Conservation (phyloP, 2,329 filamentous ascomycete species). For the Pseudocercospora cruenta region DNA sequence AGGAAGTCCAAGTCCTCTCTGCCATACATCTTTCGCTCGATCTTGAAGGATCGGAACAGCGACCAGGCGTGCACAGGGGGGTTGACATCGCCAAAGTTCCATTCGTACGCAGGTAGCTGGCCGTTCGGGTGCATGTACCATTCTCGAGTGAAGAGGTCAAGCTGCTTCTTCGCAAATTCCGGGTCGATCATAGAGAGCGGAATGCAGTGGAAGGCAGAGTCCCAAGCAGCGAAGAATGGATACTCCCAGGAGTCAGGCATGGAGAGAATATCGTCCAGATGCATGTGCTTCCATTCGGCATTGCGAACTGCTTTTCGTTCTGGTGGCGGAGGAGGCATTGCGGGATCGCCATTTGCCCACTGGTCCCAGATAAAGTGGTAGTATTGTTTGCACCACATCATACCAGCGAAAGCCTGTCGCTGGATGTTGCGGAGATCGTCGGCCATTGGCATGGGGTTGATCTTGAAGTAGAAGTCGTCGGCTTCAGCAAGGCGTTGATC, state of each 20-base stretch:
- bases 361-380: slow-evolving; percentile 98
- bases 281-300: slow-evolving; percentile 88
- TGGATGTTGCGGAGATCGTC: slow-evolving; percentile 95
- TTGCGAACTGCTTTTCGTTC: slow-evolving; percentile 82
- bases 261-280: slow-evolving; percentile 91
- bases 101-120: slow-evolving; percentile 89
- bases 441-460: slow-evolving; percentile 90
- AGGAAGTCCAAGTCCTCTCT: slow-evolving; percentile 93
- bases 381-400: slow-evolving; percentile 98
- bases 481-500: slow-evolving; percentile 86
- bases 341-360: slow-evolving; percentile 93
- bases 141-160: slow-evolving; percentile 92
- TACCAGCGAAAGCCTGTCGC: slow-evolving; percentile 88
- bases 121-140: slow-evolving; percentile 99
- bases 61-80: slow-evolving; percentile 96
- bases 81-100: slow-evolving; percentile 98
- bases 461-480: slow-evolving; percentile 92
- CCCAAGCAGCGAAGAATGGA: slow-evolving; percentile 96
- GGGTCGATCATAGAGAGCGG: slow-evolving; percentile 96
- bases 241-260: slow-evolving; percentile 99
- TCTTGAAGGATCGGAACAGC: slow-evolving; percentile 95
- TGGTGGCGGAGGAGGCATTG: slow-evolving; percentile 81
- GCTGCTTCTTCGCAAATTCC: slow-evolving; percentile 96
- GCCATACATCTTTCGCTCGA: slow-evolving; percentile 95
- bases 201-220: slow-evolving; percentile 95